phyloP scores from a whole-genome alignment of 2,329 filamentous ascomycete genomes.

The Colletotrichum gigasporum region DNA sequence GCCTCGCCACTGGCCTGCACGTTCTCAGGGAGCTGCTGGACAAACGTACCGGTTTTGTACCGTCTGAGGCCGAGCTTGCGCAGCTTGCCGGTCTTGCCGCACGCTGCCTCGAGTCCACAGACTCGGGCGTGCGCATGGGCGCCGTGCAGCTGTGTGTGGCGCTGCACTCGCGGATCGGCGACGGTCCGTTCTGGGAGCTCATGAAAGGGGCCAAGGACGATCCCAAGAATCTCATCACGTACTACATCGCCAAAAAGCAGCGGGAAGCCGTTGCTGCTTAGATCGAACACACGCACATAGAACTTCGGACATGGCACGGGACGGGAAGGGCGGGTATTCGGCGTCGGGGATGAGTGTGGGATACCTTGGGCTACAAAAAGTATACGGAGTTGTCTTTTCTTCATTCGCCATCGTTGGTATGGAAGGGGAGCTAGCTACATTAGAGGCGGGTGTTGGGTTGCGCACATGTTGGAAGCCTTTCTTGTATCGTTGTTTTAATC shows the following conservation, averaged over 20 bases:
- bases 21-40: conserved; percentile 70
- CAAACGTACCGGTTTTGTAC: conserved; percentile 55
- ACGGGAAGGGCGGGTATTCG: background rate
- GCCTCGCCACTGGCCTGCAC: conserved; percentile 70
- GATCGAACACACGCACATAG: background rate
- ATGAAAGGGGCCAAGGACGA: conserved; percentile 74
- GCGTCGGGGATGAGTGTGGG: background rate
- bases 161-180: conserved; percentile 70
- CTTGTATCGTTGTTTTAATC: conserved; percentile 23
- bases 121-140: conserved; percentile 75
- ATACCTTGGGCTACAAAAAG: conserved; percentile 1
- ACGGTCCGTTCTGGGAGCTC: conserved; percentile 72
- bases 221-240: conserved; percentile 80
- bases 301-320: background rate
- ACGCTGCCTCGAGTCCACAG: conserved; percentile 67
- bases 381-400: conserved; percentile 22
- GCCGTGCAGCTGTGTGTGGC: conserved; percentile 83
- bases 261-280: conserved; percentile 51
- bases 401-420: background rate
- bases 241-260: conserved; percentile 80
- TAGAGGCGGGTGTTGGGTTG: conserved; percentile 15
- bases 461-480: conserved; percentile 22
- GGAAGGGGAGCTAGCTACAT: conserved; percentile 9
- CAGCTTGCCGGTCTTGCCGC: conserved; percentile 60
- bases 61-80: conserved; percentile 60